A percentile compares a stretch with the other conserved stretches of the same genome.
Evolutionary conservation across 768 basidiomycete species (phyloP).

Genomic region (Tricholoma furcatifolium): DNA sequence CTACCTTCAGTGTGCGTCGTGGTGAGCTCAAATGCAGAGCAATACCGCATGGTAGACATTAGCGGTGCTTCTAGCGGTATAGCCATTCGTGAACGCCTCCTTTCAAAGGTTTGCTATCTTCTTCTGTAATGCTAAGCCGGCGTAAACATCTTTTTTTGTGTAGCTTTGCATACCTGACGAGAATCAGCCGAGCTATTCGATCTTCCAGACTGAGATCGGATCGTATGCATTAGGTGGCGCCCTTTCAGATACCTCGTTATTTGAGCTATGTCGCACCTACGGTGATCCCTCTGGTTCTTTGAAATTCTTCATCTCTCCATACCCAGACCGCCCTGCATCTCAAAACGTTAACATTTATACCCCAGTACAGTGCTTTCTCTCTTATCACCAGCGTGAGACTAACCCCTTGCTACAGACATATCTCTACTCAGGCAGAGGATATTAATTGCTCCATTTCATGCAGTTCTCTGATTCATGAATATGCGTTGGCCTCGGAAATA

Average conservation of each 20-base stretch:
- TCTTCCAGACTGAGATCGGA: slow-evolving; percentile 50
- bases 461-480: not conserved
- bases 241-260: slow-evolving; percentile 38
- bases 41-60: slow-evolving; percentile 48
- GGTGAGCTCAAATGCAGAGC: slow-evolving; percentile 48
- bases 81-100: slow-evolving; percentile 44
- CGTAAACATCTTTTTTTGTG: not conserved
- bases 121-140: not conserved
- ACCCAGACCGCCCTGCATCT: slow-evolving; percentile 39
- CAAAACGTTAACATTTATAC: slow-evolving; percentile 13
- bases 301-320: slow-evolving; percentile 51
- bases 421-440: slow-evolving; percentile 10
- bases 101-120: slow-evolving; percentile 35
- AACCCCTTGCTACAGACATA: slow-evolving; percentile 6
- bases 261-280: slow-evolving; percentile 39
- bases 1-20: slow-evolving; percentile 42
- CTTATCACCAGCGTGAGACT: not conserved
- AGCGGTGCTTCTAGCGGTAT: slow-evolving; percentile 44
- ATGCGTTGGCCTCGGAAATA: not conserved
- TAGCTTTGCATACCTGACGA: slow-evolving; percentile 47
- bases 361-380: slow-evolving; percentile 9
- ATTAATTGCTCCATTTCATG: not conserved
- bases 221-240: slow-evolving; percentile 40
- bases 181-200: slow-evolving; percentile 34
- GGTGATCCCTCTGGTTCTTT: slow-evolving; percentile 48